A percentile compares a stretch with the other conserved stretches of the same genome.
Conservation (phyloP, 2,329 filamentous ascomycete species). For the Calonectria pteridis region DNA sequence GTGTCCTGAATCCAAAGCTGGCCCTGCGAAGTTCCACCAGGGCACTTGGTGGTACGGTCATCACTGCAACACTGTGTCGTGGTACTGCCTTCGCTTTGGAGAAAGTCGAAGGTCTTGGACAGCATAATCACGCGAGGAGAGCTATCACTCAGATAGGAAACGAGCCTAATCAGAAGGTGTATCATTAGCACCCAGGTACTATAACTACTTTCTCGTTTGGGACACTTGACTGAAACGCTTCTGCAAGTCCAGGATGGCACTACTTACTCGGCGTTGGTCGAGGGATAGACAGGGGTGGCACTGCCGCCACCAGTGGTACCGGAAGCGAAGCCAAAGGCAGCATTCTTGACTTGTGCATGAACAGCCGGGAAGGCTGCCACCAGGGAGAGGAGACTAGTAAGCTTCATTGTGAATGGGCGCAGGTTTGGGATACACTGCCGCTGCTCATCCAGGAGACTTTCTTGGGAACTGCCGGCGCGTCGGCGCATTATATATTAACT, state of each 20-base stretch:
- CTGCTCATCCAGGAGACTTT: background rate
- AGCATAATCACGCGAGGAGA: slow-evolving; percentile 69
- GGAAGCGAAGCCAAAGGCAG: slow-evolving; percentile 55
- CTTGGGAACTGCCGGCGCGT: background rate
- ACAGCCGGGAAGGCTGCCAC: background rate
- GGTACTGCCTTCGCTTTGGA: slow-evolving; percentile 63
- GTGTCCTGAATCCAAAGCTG: slow-evolving; percentile 51
- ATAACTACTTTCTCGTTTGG: background rate
- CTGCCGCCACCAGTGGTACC: slow-evolving; percentile 72
- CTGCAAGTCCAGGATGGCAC: background rate
- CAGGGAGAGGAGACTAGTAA: slow-evolving; percentile 5
- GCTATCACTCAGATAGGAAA: slow-evolving; percentile 66
- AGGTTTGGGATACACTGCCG: background rate
- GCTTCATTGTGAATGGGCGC: slow-evolving; percentile 1
- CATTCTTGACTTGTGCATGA: slow-evolving; percentile 47
- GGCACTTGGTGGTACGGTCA: slow-evolving; percentile 49
- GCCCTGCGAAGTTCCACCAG: slow-evolving; percentile 28
- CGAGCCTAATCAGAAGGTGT: background rate
- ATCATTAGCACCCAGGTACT: background rate
- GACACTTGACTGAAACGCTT: background rate
- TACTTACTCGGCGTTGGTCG: slow-evolving; percentile 64
- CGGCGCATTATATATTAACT: background rate
- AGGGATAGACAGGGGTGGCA: slow-evolving; percentile 65
- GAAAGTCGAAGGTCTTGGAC: slow-evolving; percentile 67
- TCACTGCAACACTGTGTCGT: slow-evolving; percentile 69